Conservation (phyloP, 2,329 filamentous ascomycete species). For the Arthrobotrys entomopaga region DNA sequence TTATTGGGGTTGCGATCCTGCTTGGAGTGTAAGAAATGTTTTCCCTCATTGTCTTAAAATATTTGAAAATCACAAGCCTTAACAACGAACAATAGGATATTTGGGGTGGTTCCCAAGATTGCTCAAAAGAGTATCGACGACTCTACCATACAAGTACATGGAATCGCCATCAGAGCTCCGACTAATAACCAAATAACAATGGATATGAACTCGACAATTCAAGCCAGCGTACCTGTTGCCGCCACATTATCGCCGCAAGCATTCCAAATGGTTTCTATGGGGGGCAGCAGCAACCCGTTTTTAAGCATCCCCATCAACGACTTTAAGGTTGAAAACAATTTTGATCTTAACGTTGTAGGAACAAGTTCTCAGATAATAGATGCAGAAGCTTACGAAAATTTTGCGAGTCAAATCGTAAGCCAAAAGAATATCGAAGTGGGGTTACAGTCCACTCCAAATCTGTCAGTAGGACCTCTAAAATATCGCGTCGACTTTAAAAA, state of each 20-base stretch:
- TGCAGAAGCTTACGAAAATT: slow-evolving; percentile 66
- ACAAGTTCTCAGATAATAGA: slow-evolving; percentile 64
- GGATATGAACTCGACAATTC: slow-evolving; percentile 69
- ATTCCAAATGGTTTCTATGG: slow-evolving; percentile 63
- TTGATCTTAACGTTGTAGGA: slow-evolving; percentile 68
- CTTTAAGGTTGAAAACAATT: slow-evolving; percentile 65
- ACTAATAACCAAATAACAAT: slow-evolving; percentile 65
- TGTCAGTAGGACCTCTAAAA: slow-evolving; percentile 65
- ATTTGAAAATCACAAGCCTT: not conserved
- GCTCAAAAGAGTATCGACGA: slow-evolving; percentile 69
- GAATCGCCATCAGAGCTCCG: slow-evolving; percentile 66
- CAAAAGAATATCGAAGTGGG: slow-evolving; percentile 67
- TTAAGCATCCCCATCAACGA: slow-evolving; percentile 67
- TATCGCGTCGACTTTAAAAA: slow-evolving; percentile 69
- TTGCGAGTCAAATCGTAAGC: slow-evolving; percentile 68
- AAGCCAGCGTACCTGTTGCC: slow-evolving; percentile 65
- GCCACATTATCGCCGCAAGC: slow-evolving; percentile 55
- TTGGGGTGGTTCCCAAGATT: slow-evolving; percentile 69
- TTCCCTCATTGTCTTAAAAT: not conserved
- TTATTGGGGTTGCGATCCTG: not conserved
- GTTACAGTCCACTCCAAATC: slow-evolving; percentile 67
- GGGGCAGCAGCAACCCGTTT: slow-evolving; percentile 61
- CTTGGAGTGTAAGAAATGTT: not conserved
- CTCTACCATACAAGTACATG: slow-evolving; percentile 67
- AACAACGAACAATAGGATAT: slow-evolving; percentile 63